phyloP scores from a whole-genome alignment of 2,329 filamentous ascomycete species.

The Aspergillus viridinutans region DNA sequence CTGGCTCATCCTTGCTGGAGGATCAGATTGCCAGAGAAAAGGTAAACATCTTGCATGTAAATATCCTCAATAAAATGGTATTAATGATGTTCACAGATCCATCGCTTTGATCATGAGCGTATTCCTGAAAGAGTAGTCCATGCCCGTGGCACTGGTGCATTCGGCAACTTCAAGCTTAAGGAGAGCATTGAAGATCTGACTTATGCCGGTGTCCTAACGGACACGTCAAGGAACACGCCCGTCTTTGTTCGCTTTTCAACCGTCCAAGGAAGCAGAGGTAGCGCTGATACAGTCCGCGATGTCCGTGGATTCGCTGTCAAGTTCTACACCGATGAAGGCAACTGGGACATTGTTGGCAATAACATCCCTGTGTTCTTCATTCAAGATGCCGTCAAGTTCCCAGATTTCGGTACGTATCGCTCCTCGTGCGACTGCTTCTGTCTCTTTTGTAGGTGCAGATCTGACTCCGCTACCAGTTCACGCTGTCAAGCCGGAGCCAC shows the following conservation, averaged over 20 bases:
- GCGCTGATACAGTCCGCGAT: conserved; percentile 78
- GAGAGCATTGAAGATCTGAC: conserved; percentile 62
- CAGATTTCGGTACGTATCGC: conserved; percentile 25
- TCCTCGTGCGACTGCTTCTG: not conserved
- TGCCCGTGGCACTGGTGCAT: conserved; percentile 61
- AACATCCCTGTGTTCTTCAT: conserved; percentile 43
- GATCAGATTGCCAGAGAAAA: conserved; percentile 71
- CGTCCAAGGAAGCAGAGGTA: conserved; percentile 68
- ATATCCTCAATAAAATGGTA: not conserved
- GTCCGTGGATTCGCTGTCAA: conserved; percentile 75
- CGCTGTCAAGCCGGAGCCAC: conserved; percentile 38
- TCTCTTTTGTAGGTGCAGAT: not conserved
- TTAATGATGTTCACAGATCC: conserved; percentile 31
- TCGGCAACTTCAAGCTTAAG: conserved; percentile 63
- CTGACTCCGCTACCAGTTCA: conserved; percentile 21
- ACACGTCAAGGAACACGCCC: conserved; percentile 61
- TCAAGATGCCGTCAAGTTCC: conserved; percentile 40
- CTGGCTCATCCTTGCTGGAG: conserved; percentile 53
- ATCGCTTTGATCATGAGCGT: conserved; percentile 70
- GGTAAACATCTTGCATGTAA: conserved; percentile 41
- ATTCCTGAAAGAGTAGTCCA: conserved; percentile 67
- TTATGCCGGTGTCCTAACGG: conserved; percentile 60
- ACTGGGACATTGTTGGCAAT: conserved; percentile 53
- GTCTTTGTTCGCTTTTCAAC: conserved; percentile 75
- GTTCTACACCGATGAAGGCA: conserved; percentile 73